A percentile compares a stretch with the other conserved stretches of the same genome.
phyloP scores from a whole-genome alignment of 2,329 filamentous ascomycete genomes.

The Endocalyx cinctus region DNA sequence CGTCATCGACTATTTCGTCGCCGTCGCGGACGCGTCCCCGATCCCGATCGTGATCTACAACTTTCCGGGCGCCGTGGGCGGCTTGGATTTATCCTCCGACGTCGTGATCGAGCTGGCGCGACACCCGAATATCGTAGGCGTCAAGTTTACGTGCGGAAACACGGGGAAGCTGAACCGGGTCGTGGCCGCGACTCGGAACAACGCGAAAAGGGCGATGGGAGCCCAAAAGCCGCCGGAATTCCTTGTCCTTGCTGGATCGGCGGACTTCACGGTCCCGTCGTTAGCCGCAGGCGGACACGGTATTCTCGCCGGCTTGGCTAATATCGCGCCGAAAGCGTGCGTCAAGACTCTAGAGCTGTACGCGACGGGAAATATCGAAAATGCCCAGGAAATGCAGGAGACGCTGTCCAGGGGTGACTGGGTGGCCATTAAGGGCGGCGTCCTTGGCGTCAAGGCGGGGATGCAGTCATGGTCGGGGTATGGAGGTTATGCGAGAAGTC shows the following conservation, averaged over 20 bases:
- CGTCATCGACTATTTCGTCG: conserved; percentile 61
- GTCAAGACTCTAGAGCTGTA: conserved; percentile 58
- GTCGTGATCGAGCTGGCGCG: conserved; percentile 53
- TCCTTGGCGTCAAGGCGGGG: conserved; percentile 67
- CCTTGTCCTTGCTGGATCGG: conserved; percentile 66
- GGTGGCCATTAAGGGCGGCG: conserved; percentile 66
- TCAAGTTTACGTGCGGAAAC: conserved; percentile 67
- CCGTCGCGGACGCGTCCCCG: conserved; percentile 58
- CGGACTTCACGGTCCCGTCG: conserved; percentile 68
- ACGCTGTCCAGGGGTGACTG: conserved; percentile 65
- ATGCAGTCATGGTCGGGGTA: conserved; percentile 65
- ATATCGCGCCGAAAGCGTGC: conserved; percentile 65
- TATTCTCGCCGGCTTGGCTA: conserved; percentile 67
- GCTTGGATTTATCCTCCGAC: conserved; percentile 61
- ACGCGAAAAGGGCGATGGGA: conserved; percentile 27
- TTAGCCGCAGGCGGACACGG: conserved; percentile 65
- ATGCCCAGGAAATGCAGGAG: conserved; percentile 62
- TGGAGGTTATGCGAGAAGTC: conserved; percentile 50
- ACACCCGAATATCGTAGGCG: conserved; percentile 63
- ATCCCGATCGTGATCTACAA: conserved; percentile 68
- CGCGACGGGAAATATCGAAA: conserved; percentile 48
- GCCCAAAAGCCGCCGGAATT: conserved; percentile 46
- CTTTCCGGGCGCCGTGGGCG: conserved; percentile 59
- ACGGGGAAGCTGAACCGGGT: conserved; percentile 65
- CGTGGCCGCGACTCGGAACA: conserved; percentile 52